phyloP scores from a whole-genome alignment of 169 alveolate species.

The Cryptosporidium baileyi region DNA sequence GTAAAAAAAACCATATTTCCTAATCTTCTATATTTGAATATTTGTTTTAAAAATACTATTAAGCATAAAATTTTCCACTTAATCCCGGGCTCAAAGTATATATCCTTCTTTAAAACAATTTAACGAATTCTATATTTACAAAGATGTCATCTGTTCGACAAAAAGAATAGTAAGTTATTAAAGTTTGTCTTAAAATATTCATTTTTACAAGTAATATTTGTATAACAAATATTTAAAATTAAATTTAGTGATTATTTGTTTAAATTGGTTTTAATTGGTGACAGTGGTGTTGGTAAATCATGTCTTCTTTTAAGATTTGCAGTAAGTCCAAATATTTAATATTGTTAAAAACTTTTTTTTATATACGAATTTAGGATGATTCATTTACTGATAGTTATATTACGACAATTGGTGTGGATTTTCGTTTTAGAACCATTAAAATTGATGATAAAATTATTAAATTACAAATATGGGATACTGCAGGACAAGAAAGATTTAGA shows the following conservation, averaged over 20 bases:
- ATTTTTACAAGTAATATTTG: neutral
- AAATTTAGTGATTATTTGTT: constrained; percentile 88
- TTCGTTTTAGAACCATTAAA: constrained; percentile 89
- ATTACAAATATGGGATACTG: constrained; percentile 96
- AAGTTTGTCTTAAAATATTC: neutral
- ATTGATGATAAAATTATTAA: constrained; percentile 90
- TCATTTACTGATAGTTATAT: constrained; percentile 88
- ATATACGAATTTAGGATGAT: constrained; percentile 79
- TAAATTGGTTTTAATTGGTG: constrained; percentile 96
- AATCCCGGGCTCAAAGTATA: neutral
- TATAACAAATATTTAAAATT: neutral
- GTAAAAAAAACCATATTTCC: neutral
- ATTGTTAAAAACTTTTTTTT: neutral
- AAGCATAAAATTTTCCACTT: neutral
- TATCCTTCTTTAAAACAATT: neutral
- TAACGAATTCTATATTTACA: neutral
- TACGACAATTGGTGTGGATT: constrained; percentile 93
- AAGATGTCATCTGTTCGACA: constrained; percentile 38
- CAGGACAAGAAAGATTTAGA: constrained; percentile 96
- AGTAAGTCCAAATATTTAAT: constrained; percentile 65
- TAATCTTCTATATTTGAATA: neutral
- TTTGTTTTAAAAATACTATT: neutral
- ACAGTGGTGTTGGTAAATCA: constrained; percentile 98
- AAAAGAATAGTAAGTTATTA: constrained; percentile 58
- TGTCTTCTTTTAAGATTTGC: constrained; percentile 95